Percentiles rank a stretch among this genome's conserved stretches.
phyloP scores from a whole-genome alignment of 176 grass and related monocot species.

The Paspalum vaginatum region DNA sequence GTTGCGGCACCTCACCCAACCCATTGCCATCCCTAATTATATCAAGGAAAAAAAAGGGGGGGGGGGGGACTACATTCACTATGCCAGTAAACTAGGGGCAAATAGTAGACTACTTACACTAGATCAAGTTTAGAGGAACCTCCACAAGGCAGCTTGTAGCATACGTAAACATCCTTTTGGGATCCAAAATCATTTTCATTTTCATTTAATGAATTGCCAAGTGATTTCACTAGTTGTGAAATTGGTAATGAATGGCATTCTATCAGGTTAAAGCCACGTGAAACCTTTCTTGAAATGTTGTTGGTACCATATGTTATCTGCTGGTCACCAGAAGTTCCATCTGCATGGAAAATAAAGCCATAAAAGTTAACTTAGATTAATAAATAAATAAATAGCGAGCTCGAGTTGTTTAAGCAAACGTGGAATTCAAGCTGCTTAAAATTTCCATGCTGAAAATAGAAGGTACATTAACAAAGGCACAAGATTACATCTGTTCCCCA shows the following conservation, averaged over 20 bases:
- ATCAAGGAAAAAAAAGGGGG: background rate
- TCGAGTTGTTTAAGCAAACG: background rate
- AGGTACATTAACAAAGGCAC: slow-evolving; percentile 7
- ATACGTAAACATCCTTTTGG: slow-evolving; percentile 53
- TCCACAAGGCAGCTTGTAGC: slow-evolving; percentile 57
- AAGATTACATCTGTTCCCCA: background rate
- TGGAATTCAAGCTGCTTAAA: slow-evolving; percentile 8
- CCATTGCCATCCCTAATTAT: background rate
- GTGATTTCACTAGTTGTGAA: slow-evolving; percentile 41
- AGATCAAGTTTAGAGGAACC: slow-evolving; percentile 60
- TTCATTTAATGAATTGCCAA: slow-evolving; percentile 32
- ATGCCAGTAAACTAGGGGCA: background rate
- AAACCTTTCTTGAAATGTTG: slow-evolving; percentile 78
- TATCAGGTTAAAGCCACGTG: slow-evolving; percentile 73
- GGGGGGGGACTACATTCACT: background rate
- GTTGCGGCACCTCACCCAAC: too few relatives aligned
- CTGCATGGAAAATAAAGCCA: background rate
- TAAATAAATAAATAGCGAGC: slow-evolving; percentile 8
- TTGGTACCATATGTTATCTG: slow-evolving; percentile 37
- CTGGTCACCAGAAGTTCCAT: slow-evolving; percentile 32
- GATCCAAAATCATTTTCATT: slow-evolving; percentile 40
- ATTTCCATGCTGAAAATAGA: slow-evolving; percentile 14
- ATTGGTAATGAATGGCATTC: slow-evolving; percentile 53
- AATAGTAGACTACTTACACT: slow-evolving; percentile 58
- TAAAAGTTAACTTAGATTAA: slow-evolving; percentile 1